Percentiles rank a stretch among this genome's conserved stretches.
Conservation (phyloP, 768 basidiomycete genomes). For the Mycena rosella region DNA sequence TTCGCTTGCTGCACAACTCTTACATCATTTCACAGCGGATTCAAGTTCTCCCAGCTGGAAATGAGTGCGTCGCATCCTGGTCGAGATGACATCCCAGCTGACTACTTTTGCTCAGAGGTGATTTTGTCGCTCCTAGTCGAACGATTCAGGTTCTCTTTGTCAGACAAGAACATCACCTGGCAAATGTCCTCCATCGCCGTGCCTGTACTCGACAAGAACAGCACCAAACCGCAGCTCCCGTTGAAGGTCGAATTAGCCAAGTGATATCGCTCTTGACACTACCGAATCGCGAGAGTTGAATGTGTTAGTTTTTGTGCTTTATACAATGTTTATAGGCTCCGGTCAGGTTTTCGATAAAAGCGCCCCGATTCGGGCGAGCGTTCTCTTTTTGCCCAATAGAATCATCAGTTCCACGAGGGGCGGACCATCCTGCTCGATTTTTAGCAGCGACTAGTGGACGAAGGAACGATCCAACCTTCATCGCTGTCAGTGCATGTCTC, state of each 20-base stretch:
- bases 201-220: slow-evolving; percentile 40
- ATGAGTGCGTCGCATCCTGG: slow-evolving; percentile 30
- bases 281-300: no score
- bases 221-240: slow-evolving; percentile 32
- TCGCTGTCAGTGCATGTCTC: slow-evolving; percentile 83
- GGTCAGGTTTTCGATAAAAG: background rate
- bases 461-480: slow-evolving; percentile 69
- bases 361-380: slow-evolving; percentile 45
- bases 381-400: slow-evolving; percentile 58
- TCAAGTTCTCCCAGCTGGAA: slow-evolving; percentile 49
- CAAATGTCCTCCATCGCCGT: slow-evolving; percentile 42
- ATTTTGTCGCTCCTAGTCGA: slow-evolving; percentile 45
- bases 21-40: slow-evolving; percentile 46
- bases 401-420: slow-evolving; percentile 59
- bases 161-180: slow-evolving; percentile 48
- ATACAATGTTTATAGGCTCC: no score
- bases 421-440: slow-evolving; percentile 59
- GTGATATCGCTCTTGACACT: no score
- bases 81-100: background rate
- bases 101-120: slow-evolving; percentile 41
- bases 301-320: no score
- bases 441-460: background rate
- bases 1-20: background rate
- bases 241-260: no score
- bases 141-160: slow-evolving; percentile 44